These are phyloP conservation scores for Coniophora puteana DNA, from an alignment of 1,284 basidiomycete genomes.

Conservation along the genomic window DNA sequence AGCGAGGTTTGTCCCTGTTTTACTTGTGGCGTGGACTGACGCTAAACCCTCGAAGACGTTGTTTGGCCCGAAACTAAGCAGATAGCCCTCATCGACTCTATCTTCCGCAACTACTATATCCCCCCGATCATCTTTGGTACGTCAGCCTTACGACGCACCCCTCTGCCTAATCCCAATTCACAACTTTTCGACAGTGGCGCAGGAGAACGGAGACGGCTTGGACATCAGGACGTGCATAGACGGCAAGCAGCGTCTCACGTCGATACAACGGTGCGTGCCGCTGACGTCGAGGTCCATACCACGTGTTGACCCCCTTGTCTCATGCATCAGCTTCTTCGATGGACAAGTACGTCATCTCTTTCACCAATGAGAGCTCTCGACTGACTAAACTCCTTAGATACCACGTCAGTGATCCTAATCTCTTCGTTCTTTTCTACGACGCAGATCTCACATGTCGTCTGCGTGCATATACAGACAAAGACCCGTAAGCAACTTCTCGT, in stretches of 20 bases:
- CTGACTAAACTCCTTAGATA: slow-evolving; percentile 32
- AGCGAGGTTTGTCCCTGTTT: slow-evolving; percentile 47
- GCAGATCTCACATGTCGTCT: background rate
- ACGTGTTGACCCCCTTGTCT: slow-evolving; percentile 8
- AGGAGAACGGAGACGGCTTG: slow-evolving; percentile 50
- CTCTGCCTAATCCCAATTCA: background rate
- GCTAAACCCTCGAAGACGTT: slow-evolving; percentile 46
- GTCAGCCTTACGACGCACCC: slow-evolving; percentile 10
- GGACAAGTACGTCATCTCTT: slow-evolving; percentile 47
- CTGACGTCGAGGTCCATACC: background rate
- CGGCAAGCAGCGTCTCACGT: slow-evolving; percentile 76
- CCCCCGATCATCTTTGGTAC: slow-evolving; percentile 71
- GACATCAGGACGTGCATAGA: slow-evolving; percentile 70
- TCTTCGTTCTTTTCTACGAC: background rate
- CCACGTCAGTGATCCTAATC: slow-evolving; percentile 37
- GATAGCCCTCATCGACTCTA: slow-evolving; percentile 64
- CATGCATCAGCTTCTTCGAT: slow-evolving; percentile 55
- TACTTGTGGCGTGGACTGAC: slow-evolving; percentile 1
- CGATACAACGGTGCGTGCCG: slow-evolving; percentile 51
- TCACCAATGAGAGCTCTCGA: background rate
- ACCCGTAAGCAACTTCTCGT: slow-evolving; percentile 38
- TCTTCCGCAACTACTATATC: slow-evolving; percentile 70
- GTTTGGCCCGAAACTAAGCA: slow-evolving; percentile 73
- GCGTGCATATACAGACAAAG: no score
- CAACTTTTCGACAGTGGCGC: slow-evolving; percentile 14